phyloP scores from a whole-genome alignment of 768 basidiomycete species.

The Auricularia sp. region DNA sequence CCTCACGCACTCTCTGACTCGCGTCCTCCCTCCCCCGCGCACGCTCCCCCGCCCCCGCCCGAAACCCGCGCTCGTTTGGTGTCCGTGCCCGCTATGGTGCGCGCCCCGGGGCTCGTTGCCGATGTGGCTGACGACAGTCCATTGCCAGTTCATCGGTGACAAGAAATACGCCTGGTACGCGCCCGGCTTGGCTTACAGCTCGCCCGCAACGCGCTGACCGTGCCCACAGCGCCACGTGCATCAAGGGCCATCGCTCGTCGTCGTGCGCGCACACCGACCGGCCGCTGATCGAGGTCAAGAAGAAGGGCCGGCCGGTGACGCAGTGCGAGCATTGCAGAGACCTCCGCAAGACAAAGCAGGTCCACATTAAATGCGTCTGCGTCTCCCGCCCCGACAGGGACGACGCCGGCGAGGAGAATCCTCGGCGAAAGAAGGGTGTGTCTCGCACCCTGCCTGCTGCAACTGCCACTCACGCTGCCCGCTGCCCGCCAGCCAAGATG shows the following conservation, averaged over 20 bases:
- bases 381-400: slow-evolving; percentile 16
- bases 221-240: slow-evolving; percentile 68
- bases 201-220: slow-evolving; percentile 7
- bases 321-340: slow-evolving; percentile 83
- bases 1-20: no score
- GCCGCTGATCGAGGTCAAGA: slow-evolving; percentile 88
- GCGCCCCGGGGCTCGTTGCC: background rate
- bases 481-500: slow-evolving; percentile 49
- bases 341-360: slow-evolving; percentile 65
- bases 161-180: slow-evolving; percentile 77
- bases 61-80: background rate
- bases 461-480: slow-evolving; percentile 29
- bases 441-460: slow-evolving; percentile 20
- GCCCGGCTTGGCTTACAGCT: slow-evolving; percentile 5
- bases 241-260: slow-evolving; percentile 90
- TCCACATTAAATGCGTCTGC: slow-evolving; percentile 79
- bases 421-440: slow-evolving; percentile 55
- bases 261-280: slow-evolving; percentile 79
- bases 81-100: background rate
- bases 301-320: slow-evolving; percentile 85
- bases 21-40: no score
- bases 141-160: slow-evolving; percentile 43
- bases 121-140: background rate
- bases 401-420: slow-evolving; percentile 11
- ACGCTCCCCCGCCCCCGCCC: no score